These are phyloP conservation scores for Cenchrus purpureus DNA, from an alignment of 176 grass and related monocot species.

Conservation along the genomic window DNA sequence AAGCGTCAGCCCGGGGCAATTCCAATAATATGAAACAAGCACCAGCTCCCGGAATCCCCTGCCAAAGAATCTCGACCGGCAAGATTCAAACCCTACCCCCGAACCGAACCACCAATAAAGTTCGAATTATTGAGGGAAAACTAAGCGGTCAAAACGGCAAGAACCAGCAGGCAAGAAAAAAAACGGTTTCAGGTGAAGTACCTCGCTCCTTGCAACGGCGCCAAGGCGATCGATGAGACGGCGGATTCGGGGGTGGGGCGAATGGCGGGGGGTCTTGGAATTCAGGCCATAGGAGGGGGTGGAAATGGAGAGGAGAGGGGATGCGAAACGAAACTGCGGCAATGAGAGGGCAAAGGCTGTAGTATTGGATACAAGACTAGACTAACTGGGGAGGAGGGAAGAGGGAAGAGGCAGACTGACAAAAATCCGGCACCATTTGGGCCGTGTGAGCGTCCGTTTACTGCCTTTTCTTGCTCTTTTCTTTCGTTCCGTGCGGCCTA, in stretches of 20 bases:
- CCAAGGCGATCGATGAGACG: background rate
- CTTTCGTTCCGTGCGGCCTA: constrained; percentile 11
- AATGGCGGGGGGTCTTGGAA: constrained; percentile 31
- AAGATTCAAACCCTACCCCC: constrained; percentile 25
- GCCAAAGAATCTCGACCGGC: constrained; percentile 20
- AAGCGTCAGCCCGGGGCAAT: constrained; percentile 36
- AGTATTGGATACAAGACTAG: constrained; percentile 20
- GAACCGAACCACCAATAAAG: constrained; percentile 14
- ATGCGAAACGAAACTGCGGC: constrained; percentile 25
- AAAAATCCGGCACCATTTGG: constrained; percentile 56
- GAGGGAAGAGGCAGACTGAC: constrained; percentile 33
- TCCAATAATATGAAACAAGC: constrained; percentile 23
- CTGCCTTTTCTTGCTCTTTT: background rate
- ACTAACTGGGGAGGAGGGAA: background rate
- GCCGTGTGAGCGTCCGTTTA: constrained; percentile 32
- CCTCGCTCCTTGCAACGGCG: background rate
- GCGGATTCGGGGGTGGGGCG: constrained; percentile 10
- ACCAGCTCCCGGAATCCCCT: constrained; percentile 22
- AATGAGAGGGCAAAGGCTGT: constrained; percentile 12
- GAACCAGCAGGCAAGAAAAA: constrained; percentile 8
- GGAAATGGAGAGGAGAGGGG: background rate
- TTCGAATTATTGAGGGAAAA: constrained; percentile 27
- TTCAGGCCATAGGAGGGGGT: background rate
- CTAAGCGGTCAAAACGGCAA: constrained; percentile 51
- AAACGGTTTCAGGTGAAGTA: constrained; percentile 26